Base-by-base conservation (phyloP, 495 filamentous ascomycete species). In the Hypoxylon rickii region DNA sequence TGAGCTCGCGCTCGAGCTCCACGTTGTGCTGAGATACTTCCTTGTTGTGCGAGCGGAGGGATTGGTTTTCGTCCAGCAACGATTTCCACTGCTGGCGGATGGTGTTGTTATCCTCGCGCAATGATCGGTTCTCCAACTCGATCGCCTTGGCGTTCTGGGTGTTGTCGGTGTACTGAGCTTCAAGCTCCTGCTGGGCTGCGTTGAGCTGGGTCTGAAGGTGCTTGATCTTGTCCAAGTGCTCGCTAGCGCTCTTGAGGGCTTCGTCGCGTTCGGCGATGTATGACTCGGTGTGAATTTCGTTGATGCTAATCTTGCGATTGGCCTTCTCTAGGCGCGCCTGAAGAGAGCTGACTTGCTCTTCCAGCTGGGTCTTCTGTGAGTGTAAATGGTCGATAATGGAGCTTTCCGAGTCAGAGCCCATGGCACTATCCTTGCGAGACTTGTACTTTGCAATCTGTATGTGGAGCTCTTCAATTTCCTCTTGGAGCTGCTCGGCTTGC, bases 401-500 rank as follows among this genome's bases (percentile, higher is more conserved):
- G 29, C 63, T 66, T 19, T 77, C 75, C 10, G 70, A 73, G 44
- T 79, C 75, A 1, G 76, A 76, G 11, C 76, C 75, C 55, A 78
- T 67, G 15, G 75, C 73, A 51, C 73, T 76, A 45, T 77, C 75
- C 52, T 72, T 73, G 29, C 70, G 67, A 19, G 57, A 61, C 62
- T 67, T 71, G 59, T 67, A 68, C 49, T 66, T 65, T 54, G 70
- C 69, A 31, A 78, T 60, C 46, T 76, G 73, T 12, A 66, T 50
- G 45, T 79, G 75, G 21, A 78, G 73, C 6, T 64, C 66, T 33
- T 70, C 63, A 12, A 80, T 68, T 48, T 79, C 73, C 8, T 73
- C 63, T 52, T 79, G 75, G 7, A 80, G 68, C 39, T 72, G 75
- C 51, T 75, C 74, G 0, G 76, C 74, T 50, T 80, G 75, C 38